These are phyloP conservation scores for Aureobasidium sp. DNA, from an alignment of 2,329 filamentous ascomycete species.

Conservation along the genomic window DNA sequence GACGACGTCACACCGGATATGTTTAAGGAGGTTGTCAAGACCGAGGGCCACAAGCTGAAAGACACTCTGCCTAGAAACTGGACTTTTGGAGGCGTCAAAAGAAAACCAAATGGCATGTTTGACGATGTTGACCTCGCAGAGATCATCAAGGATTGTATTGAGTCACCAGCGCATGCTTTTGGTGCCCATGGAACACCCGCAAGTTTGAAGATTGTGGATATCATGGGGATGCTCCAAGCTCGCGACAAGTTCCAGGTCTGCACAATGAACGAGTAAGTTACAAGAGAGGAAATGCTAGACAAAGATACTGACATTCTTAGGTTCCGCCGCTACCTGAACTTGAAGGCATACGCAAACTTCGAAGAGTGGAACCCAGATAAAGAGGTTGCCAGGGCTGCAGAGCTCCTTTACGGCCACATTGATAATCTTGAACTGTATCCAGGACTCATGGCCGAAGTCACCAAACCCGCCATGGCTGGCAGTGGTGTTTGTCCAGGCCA, in stretches of 20 bases:
- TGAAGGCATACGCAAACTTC: slow-evolving; percentile 29
- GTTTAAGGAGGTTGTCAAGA: slow-evolving; percentile 35
- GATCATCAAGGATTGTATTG: slow-evolving; percentile 38
- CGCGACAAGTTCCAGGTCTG: slow-evolving; percentile 41
- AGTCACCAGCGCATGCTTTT: slow-evolving; percentile 43
- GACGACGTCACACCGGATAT: slow-evolving; percentile 35
- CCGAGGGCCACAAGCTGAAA: slow-evolving; percentile 29
- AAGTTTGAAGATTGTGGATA: slow-evolving; percentile 39
- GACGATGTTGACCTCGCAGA: slow-evolving; percentile 36
- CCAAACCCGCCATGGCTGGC: slow-evolving; percentile 43
- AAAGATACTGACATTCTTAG: slow-evolving; percentile 13
- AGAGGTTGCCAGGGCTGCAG: slow-evolving; percentile 27
- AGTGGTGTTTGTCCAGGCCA: slow-evolving; percentile 38
- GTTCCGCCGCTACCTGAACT: slow-evolving; percentile 29
- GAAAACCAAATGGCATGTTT: slow-evolving; percentile 34
- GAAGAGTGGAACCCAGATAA: slow-evolving; percentile 28
- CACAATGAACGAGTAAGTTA: slow-evolving; percentile 41
- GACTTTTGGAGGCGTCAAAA: slow-evolving; percentile 35
- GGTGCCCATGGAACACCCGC: slow-evolving; percentile 40
- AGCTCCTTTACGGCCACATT: slow-evolving; percentile 43
- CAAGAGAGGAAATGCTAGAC: neutral
- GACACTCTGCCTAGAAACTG: slow-evolving; percentile 26
- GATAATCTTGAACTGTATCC: slow-evolving; percentile 50
- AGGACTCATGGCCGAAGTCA: slow-evolving; percentile 46
- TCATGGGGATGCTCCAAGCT: slow-evolving; percentile 40